A percentile compares a stretch with the other conserved stretches of the same genome.
These are phyloP conservation scores for Omphalotus guepiniiformis DNA, from an alignment of 768 basidiomycete genomes.

Conservation along the genomic window DNA sequence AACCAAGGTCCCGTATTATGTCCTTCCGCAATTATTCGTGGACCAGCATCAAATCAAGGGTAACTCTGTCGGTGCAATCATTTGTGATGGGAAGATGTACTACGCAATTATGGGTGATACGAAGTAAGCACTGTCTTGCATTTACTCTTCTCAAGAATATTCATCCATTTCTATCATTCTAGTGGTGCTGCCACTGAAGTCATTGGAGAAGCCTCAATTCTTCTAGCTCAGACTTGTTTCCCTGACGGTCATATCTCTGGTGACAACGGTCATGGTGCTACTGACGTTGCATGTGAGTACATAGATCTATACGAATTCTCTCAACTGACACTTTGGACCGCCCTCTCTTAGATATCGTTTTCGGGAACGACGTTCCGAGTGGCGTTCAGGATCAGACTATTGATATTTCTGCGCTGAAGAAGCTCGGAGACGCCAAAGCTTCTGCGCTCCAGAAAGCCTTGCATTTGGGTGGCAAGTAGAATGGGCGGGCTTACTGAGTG, in stretches of 20 bases:
- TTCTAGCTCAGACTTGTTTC: slow-evolving; percentile 21
- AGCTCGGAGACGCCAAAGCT: slow-evolving; percentile 14
- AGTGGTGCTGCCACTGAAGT: slow-evolving; percentile 18
- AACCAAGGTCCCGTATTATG: slow-evolving; percentile 19
- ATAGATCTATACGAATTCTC: neutral
- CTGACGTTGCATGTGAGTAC: slow-evolving; percentile 18
- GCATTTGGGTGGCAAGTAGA: slow-evolving; percentile 5
- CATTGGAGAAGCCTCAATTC: slow-evolving; percentile 22
- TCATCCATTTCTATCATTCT: neutral
- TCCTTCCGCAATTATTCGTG: slow-evolving; percentile 17
- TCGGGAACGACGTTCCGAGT: slow-evolving; percentile 13
- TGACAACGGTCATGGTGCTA: slow-evolving; percentile 13
- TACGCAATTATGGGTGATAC: slow-evolving; percentile 21
- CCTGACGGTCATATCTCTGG: slow-evolving; percentile 15
- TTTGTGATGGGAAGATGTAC: slow-evolving; percentile 20
- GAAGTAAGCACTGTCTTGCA: slow-evolving; percentile 10
- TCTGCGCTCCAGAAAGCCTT: slow-evolving; percentile 16
- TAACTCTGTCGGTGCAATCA: slow-evolving; percentile 20
- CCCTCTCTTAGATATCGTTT: slow-evolving; percentile 19
- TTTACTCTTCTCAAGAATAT: neutral
- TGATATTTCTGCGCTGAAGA: slow-evolving; percentile 16
- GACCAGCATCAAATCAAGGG: slow-evolving; percentile 4
- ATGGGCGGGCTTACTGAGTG: neutral
- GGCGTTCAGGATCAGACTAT: slow-evolving; percentile 17
- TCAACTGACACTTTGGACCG: neutral